Conservation (phyloP, 164 flowering plant genomes). For the Berberis thunbergii region DNA sequence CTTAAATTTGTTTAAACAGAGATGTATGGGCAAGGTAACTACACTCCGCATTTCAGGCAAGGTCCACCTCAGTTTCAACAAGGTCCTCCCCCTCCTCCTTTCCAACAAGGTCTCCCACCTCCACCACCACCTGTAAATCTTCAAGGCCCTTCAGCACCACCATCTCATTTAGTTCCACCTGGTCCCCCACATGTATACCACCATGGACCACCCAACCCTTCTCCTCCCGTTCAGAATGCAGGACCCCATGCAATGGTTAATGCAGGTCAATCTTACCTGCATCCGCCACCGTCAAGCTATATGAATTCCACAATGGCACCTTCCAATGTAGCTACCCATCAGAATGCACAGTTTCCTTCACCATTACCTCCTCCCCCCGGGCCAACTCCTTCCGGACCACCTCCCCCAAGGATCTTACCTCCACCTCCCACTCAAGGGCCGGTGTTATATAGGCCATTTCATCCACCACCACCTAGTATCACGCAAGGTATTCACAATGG, state of each 20-base stretch:
- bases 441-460: slow-evolving; percentile 16
- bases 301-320: too few species aligned
- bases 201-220: slow-evolving; percentile 17
- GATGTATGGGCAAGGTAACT: slow-evolving; percentile 51
- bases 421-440: slow-evolving; percentile 39
- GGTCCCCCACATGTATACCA: slow-evolving; percentile 14
- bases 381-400: neutral
- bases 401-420: slow-evolving; percentile 30
- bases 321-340: too few species aligned
- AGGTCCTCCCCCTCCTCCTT: slow-evolving; percentile 10
- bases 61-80: slow-evolving; percentile 14
- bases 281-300: neutral
- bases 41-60: slow-evolving; percentile 30
- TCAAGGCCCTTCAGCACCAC: slow-evolving; percentile 6
- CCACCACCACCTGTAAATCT: slow-evolving; percentile 10
- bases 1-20: neutral
- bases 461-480: slow-evolving; percentile 12
- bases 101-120: slow-evolving; percentile 15
- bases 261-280: slow-evolving; percentile 25
- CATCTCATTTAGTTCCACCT: slow-evolving; percentile 13
- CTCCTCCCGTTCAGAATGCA: slow-evolving; percentile 15
- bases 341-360: too few species aligned
- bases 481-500: slow-evolving; percentile 21
- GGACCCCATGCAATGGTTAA: slow-evolving; percentile 15
- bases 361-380: too few species aligned